Percentiles rank a stretch among this genome's conserved stretches.
These are phyloP conservation scores for Amanita phalloides DNA, from an alignment of 768 basidiomycete species.

Conservation along the genomic window DNA sequence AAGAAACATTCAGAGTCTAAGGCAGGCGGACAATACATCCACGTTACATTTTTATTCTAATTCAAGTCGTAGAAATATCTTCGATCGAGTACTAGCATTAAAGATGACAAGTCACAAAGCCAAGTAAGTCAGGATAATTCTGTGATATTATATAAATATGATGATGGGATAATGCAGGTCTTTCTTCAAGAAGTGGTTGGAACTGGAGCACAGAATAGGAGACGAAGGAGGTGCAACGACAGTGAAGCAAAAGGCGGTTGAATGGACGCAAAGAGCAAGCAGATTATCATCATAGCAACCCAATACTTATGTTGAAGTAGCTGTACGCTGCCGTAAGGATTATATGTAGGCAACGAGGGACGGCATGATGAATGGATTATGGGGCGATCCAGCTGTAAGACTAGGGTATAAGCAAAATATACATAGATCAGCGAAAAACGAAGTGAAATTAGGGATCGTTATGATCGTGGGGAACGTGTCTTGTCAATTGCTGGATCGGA, in stretches of 20 bases:
- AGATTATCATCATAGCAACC: constrained; percentile 27
- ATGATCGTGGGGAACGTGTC: constrained; percentile 48
- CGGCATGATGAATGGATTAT: constrained; percentile 21
- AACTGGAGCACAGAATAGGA: constrained; percentile 76
- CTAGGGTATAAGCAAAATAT: constrained; percentile 17
- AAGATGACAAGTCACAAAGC: constrained; percentile 96
- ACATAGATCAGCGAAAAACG: constrained; percentile 19
- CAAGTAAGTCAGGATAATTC: constrained; percentile 49
- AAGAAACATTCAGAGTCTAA: constrained; percentile 65
- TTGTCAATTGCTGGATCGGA: constrained; percentile 46
- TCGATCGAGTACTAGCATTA: constrained; percentile 68
- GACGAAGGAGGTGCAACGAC: constrained; percentile 71
- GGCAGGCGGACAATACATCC: constrained; percentile 31
- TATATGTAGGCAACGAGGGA: constrained; percentile 19
- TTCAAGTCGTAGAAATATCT: constrained; percentile 53
- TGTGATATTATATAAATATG: constrained; percentile 7
- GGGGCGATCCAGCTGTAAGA: constrained; percentile 25
- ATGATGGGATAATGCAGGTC: constrained; percentile 34
- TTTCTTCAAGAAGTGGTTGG: constrained; percentile 98
- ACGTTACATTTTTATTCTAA: background rate
- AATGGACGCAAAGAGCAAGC: constrained; percentile 71
- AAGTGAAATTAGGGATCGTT: constrained; percentile 16
- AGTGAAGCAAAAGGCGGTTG: constrained; percentile 85
- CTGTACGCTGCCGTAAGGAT: constrained; percentile 19
- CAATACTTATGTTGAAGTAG: constrained; percentile 14